phyloP scores from a whole-genome alignment of 345 rosid species.

The Trapa bicornis region DNA sequence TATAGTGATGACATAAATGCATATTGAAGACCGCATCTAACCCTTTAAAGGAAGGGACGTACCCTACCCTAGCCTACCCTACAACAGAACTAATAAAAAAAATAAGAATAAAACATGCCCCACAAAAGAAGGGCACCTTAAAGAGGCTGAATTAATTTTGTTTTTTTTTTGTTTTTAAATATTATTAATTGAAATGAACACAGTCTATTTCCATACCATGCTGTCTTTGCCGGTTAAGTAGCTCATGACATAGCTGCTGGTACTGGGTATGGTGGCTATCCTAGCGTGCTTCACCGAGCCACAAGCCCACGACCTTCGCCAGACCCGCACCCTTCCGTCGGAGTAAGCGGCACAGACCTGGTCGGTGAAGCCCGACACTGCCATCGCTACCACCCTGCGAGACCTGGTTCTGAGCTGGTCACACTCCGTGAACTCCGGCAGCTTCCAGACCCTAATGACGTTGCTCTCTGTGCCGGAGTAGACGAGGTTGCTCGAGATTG shows the following conservation, averaged over 20 bases:
- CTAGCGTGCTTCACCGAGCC: conserved; percentile 24
- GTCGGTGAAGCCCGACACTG: conserved; percentile 17
- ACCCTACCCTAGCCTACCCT: too few species aligned
- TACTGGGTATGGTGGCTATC: conserved; percentile 28
- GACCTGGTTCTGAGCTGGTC: conserved; percentile 34
- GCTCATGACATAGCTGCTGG: conserved; percentile 27
- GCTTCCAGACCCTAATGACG: conserved; percentile 32
- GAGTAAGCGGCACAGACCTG: conserved; percentile 38
- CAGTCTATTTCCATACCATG: conserved; percentile 16
- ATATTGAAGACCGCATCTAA: too few species aligned
- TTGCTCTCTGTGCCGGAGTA: conserved; percentile 38
- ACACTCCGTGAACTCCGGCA: conserved; percentile 38
- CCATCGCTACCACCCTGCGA: conserved; percentile 22
- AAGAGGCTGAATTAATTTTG: too few species aligned
- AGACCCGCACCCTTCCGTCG: conserved; percentile 35
- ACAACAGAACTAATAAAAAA: too few species aligned
- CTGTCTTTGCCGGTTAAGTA: conserved; percentile 34
- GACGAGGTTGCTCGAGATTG: conserved; percentile 19
- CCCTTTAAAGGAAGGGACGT: too few species aligned
- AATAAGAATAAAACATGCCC: too few species aligned
- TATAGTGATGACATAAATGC: too few species aligned
- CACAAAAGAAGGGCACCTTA: too few species aligned
- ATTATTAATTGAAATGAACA: too few species aligned
- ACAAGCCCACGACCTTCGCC: conserved; percentile 37
- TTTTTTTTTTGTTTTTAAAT: too few species aligned